phyloP scores from a whole-genome alignment of 148 eudicot species.

The Hydrangea macrophylla region DNA sequence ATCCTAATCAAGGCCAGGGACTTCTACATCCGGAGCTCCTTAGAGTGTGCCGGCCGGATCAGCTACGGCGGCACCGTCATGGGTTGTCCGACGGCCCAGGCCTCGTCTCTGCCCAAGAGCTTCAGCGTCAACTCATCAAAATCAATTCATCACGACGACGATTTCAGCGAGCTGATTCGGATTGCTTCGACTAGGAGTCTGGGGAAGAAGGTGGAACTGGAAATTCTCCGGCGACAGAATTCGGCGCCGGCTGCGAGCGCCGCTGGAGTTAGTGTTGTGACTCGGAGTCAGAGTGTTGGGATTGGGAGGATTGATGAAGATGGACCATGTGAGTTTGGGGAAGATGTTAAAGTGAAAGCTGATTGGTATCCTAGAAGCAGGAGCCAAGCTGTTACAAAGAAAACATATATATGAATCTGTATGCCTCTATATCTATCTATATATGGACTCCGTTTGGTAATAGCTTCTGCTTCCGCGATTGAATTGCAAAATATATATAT shows the following conservation, averaged over 20 bases:
- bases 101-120: conserved; percentile 32
- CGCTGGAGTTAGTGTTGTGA: conserved; percentile 4
- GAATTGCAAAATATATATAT: no score
- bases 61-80: conserved; percentile 18
- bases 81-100: conserved; percentile 32
- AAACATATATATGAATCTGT: no score
- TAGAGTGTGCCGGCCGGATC: conserved; percentile 22
- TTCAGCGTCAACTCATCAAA: conserved; percentile 29
- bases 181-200: conserved; percentile 31
- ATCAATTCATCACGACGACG: conserved; percentile 14
- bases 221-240: conserved; percentile 21
- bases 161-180: conserved; percentile 32
- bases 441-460: no score
- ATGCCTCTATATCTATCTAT: no score
- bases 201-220: conserved; percentile 20
- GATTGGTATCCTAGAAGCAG: conserved; percentile 22
- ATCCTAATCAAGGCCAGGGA: conserved; percentile 34
- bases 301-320: conserved; percentile 58
- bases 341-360: conserved; percentile 11
- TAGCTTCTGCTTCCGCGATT: no score
- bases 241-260: not conserved
- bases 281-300: conserved; percentile 29
- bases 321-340: conserved; percentile 31
- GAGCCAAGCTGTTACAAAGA: conserved; percentile 20
- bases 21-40: conserved; percentile 33